phyloP scores from a whole-genome alignment of 2,329 filamentous ascomycete species.

The Scedosporium apiospermum region DNA sequence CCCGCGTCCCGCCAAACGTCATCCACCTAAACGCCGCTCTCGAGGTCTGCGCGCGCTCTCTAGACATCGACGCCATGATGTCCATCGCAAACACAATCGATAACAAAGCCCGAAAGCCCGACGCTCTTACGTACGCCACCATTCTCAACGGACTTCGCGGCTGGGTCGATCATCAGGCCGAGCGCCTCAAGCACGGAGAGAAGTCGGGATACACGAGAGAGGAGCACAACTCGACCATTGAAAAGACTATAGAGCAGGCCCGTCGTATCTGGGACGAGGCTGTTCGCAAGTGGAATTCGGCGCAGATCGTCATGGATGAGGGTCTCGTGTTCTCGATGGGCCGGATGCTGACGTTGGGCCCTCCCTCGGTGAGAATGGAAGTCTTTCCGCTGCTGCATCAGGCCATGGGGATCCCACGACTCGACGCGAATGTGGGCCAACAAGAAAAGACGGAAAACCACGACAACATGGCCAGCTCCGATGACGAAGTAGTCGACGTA shows the following conservation, averaged over 20 bases:
- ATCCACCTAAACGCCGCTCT: conserved; percentile 87
- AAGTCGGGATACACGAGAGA: conserved; percentile 14
- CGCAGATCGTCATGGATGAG: conserved; percentile 65
- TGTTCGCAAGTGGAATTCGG: conserved; percentile 63
- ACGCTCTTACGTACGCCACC: conserved; percentile 63
- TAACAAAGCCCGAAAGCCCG: conserved; percentile 54
- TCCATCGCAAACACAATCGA: conserved; percentile 64
- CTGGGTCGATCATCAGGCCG: conserved; percentile 23
- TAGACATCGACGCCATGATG: conserved; percentile 75
- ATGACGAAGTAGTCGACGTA: conserved; percentile 5
- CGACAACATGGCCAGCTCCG: neutral
- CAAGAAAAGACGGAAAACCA: neutral
- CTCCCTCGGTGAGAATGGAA: conserved; percentile 55
- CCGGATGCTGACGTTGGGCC: conserved; percentile 59
- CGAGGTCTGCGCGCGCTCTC: conserved; percentile 64
- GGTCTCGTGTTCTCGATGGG: conserved; percentile 74
- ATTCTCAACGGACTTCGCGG: conserved; percentile 68
- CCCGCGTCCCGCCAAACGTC: conserved; percentile 59
- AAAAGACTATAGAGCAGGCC: conserved; percentile 52
- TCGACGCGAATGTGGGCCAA: neutral
- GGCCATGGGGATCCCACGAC: conserved; percentile 62
- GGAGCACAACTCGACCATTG: conserved; percentile 17
- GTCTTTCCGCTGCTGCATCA: conserved; percentile 70
- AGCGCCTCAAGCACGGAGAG: conserved; percentile 15
- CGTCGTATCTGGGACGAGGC: conserved; percentile 75